Base-by-base conservation (phyloP, 2,329 filamentous ascomycete species). In the Fusarium chaquense region DNA sequence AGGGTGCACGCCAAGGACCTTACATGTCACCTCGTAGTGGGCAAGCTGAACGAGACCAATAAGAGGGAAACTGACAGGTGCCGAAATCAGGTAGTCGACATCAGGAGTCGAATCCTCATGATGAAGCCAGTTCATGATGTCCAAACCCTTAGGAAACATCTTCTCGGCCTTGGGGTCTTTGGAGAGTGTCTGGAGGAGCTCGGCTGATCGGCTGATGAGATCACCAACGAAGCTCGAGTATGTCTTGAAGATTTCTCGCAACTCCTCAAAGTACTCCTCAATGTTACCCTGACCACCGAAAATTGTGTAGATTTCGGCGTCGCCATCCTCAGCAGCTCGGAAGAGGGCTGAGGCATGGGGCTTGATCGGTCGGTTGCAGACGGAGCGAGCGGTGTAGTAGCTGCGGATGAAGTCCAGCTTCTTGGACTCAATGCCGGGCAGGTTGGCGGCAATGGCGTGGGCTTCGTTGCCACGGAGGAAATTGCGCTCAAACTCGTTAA, bases 221-320 rank as follows among this genome's bases (percentile, higher is more conserved):
- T 97, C 93, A 73, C 93, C 91, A 7, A 98, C 89, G 73, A 99
- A 97, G 30, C 92, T 92, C 15, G 93, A 91, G 82, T 99, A 99
- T 63, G 94, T 97, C 75, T 86, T 90, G 84, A 95, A 95, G 62
- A 98, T 88, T 79, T 97, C 92, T 59, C 96, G 90, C 67, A 99
- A 88, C 84, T 99, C 96, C 73, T 99, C 95, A 76, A 99, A 99
- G 83, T 99, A 99, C 83, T 99, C 97, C 82, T 99, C 95, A 70
- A 99, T 98, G 81, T 99, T 99, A 75, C 96, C 96, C 80, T 99
- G 96, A 9, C 96, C 96, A 64, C 96, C 96, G 73, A 98, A 97
- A 67, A 99, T 94, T 71, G 91, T 94, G 84, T 97, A 99, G 64
- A 99, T 88, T 74, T 89, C 91, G 57, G 94, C 94, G 58, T 90